Percentiles rank a stretch among this genome's conserved stretches.
These are phyloP conservation scores for Rhinocladiella similis DNA, from an alignment of 2,329 filamentous ascomycete genomes.

Conservation along the genomic window DNA sequence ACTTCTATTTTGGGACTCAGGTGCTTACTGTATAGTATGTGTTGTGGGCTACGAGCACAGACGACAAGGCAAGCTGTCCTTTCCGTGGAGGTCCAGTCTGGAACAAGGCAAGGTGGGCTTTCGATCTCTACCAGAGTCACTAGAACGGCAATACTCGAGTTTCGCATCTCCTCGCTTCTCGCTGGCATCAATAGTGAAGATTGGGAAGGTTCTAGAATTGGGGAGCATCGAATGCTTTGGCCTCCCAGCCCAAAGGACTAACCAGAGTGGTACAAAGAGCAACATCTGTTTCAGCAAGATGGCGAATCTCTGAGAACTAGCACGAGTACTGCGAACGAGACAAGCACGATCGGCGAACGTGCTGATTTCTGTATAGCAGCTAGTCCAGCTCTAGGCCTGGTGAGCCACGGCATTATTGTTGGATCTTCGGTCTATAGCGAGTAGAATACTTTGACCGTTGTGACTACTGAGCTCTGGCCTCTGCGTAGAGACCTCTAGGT, in stretches of 20 bases:
- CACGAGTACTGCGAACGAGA: background rate
- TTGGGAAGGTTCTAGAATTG: background rate
- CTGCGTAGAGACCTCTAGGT: too few species aligned
- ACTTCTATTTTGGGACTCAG: slow-evolving; percentile 13
- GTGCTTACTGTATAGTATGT: background rate
- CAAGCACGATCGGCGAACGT: background rate
- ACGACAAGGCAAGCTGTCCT: too few species aligned
- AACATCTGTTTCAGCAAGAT: slow-evolving; percentile 5
- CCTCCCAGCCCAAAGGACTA: background rate
- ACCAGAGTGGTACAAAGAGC: slow-evolving; percentile 1
- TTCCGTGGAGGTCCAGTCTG: too few species aligned
- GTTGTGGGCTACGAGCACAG: background rate
- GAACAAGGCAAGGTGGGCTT: too few species aligned
- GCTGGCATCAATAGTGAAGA: too few species aligned
- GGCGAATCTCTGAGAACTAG: background rate
- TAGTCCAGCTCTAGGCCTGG: too few species aligned
- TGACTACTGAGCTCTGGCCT: background rate
- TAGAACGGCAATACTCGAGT: too few species aligned
- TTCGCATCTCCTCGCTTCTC: too few species aligned
- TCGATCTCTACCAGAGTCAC: too few species aligned
- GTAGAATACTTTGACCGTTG: background rate
- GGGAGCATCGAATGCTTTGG: background rate
- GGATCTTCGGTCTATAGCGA: background rate
- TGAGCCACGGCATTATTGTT: background rate
- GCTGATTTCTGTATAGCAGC: background rate